These are phyloP conservation scores for Leucosporidium scottii DNA, from an alignment of 768 basidiomycete species.

Conservation along the genomic window DNA sequence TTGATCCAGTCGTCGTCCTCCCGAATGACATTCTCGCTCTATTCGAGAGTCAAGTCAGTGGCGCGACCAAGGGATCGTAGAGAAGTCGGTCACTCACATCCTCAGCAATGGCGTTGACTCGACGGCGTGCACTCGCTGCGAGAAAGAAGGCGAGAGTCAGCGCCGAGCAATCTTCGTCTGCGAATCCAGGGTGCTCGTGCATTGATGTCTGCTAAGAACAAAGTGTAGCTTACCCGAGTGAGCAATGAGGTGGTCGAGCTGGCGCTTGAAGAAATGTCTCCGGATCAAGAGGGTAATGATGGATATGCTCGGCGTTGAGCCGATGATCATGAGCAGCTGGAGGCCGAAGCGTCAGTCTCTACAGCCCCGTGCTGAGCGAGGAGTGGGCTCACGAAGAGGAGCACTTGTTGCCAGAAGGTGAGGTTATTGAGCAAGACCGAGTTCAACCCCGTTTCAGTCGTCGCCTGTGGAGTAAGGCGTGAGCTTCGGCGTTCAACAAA, in stretches of 20 bases:
- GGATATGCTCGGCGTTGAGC: conserved; percentile 61
- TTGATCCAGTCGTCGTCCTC: no score
- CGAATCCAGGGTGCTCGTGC: no score
- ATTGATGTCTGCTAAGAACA: background rate
- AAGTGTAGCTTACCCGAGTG: conserved; percentile 6
- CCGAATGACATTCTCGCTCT: no score
- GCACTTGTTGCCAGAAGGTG: conserved; percentile 41
- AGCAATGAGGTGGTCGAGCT: conserved; percentile 48
- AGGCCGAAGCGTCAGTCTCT: background rate
- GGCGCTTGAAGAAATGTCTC: conserved; percentile 60
- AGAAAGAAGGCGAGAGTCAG: background rate
- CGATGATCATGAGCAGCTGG: conserved; percentile 19
- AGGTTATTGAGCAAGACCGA: conserved; percentile 36
- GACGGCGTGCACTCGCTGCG: conserved; percentile 9
- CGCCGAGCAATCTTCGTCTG: no score
- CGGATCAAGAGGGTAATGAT: conserved; percentile 77
- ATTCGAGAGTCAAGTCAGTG: no score
- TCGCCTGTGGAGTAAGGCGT: background rate
- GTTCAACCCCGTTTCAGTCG: conserved; percentile 40
- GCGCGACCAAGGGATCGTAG: no score
- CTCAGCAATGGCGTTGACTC: conserved; percentile 22
- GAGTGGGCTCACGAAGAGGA: conserved; percentile 58
- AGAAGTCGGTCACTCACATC: no score
- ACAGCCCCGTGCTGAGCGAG: conserved; percentile 44
- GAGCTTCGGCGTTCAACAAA: no score